A percentile compares a stretch with the other conserved stretches of the same genome.
These are phyloP conservation scores for Nigrospora sphaerica DNA, from an alignment of 2,329 filamentous ascomycete species.

Conservation along the genomic window DNA sequence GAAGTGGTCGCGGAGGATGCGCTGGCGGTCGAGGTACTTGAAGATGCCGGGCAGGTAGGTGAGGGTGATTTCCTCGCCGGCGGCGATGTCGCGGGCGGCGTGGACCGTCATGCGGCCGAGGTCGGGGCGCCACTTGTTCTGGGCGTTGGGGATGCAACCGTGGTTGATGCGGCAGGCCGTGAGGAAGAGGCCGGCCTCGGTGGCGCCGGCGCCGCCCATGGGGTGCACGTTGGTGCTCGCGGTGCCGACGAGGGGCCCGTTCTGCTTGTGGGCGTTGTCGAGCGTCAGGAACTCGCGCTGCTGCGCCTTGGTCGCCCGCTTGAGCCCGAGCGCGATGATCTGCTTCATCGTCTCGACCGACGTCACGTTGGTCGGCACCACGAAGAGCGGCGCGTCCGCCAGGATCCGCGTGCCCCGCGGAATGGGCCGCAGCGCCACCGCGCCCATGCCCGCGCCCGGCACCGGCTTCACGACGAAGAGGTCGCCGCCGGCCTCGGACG, in stretches of 20 bases:
- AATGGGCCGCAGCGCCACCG: conserved; percentile 13
- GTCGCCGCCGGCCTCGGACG: neutral
- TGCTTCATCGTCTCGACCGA: conserved; percentile 10
- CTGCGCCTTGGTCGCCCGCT: conserved; percentile 5
- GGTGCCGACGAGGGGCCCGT: conserved; percentile 11
- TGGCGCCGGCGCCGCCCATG: conserved; percentile 3
- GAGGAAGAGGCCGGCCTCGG: conserved; percentile 11
- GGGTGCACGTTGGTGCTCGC: conserved; percentile 15
- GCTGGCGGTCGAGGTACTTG: conserved; percentile 4
- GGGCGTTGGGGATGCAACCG: conserved; percentile 15
- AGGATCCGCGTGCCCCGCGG: conserved; percentile 16
- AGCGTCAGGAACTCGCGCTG: conserved; percentile 1
- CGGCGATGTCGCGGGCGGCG: conserved; percentile 12
- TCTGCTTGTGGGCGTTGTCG: conserved; percentile 4
- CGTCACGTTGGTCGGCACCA: conserved; percentile 7
- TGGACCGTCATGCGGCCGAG: conserved; percentile 12
- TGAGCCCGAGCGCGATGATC: conserved; percentile 5
- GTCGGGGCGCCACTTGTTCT: conserved; percentile 13
- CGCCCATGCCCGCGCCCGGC: conserved; percentile 12
- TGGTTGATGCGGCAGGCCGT: conserved; percentile 15
- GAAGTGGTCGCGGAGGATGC: conserved; percentile 8
- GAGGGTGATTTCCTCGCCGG: conserved; percentile 12
- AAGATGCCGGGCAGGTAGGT: conserved; percentile 11
- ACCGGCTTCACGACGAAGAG: conserved; percentile 1
- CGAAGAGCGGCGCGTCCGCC: conserved; percentile 14